These are phyloP conservation scores for Tolypocladium pustulatum DNA, from an alignment of 2,329 filamentous ascomycete genomes.

Conservation along the genomic window DNA sequence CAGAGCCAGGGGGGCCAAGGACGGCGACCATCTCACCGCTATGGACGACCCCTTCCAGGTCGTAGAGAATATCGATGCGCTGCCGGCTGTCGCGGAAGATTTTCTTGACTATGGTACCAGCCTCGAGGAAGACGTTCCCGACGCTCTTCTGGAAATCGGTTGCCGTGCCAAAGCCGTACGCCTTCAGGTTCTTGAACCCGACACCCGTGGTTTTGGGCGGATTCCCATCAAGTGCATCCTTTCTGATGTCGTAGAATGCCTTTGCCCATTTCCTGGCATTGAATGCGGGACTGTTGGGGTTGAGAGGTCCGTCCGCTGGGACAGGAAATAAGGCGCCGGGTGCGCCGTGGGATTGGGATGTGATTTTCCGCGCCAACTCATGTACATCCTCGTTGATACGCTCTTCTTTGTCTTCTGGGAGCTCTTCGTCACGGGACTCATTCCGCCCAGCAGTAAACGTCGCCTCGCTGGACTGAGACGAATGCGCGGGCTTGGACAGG, in stretches of 20 bases:
- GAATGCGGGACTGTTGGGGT: conserved; percentile 29
- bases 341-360: conserved; percentile 13
- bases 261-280: conserved; percentile 31
- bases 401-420: background rate
- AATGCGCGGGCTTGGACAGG: background rate
- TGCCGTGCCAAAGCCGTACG: background rate
- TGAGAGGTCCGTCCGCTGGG: conserved; percentile 12
- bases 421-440: background rate
- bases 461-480: background rate
- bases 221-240: conserved; percentile 5
- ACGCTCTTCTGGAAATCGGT: background rate
- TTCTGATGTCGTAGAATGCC: conserved; percentile 18
- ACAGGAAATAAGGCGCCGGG: conserved; percentile 16
- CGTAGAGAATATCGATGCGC: conserved; percentile 50
- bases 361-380: conserved; percentile 17
- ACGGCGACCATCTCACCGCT: conserved; percentile 68
- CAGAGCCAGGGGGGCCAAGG: conserved; percentile 57
- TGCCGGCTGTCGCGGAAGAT: background rate
- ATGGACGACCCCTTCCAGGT: conserved; percentile 57
- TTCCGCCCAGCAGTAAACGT: background rate
- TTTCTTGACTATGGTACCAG: background rate
- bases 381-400: conserved; percentile 10
- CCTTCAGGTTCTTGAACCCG: background rate
- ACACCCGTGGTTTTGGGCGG: background rate
- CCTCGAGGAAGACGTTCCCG: background rate